Conservation (phyloP, 345 rosid genomes). For the Cardamine resedifolia region DNA sequence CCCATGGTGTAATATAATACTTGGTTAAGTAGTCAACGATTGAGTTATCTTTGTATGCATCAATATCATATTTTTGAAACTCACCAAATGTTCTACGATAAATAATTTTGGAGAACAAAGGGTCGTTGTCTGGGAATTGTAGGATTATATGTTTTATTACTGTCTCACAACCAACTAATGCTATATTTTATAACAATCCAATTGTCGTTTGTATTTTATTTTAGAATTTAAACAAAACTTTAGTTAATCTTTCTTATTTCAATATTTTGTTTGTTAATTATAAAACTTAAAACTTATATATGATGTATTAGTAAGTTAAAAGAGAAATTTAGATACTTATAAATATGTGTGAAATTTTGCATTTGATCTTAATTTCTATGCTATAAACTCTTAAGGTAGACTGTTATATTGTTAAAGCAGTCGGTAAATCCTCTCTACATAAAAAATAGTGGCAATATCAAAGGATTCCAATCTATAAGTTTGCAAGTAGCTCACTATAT, state of each 20-base stretch:
- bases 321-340: too few relatives aligned
- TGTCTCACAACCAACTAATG: neutral
- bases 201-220: too few relatives aligned
- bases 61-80: neutral
- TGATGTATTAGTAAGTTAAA: neutral
- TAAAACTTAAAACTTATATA: neutral
- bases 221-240: neutral
- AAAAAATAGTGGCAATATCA: neutral
- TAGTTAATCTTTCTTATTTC: too few relatives aligned
- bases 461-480: neutral
- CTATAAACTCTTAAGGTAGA: neutral
- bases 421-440: neutral
- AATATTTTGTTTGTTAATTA: too few relatives aligned
- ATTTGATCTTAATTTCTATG: neutral
- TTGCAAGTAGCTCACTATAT: neutral
- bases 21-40: too few relatives aligned
- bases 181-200: neutral
- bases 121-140: neutral
- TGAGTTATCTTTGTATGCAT: neutral
- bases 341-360: neutral
- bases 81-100: neutral
- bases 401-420: neutral
- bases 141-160: neutral
- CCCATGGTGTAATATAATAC: too few relatives aligned
- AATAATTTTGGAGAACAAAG: neutral